Conservation (phyloP, 805 yeast genomes). For the Cyberlindnera misumaiensis region DNA sequence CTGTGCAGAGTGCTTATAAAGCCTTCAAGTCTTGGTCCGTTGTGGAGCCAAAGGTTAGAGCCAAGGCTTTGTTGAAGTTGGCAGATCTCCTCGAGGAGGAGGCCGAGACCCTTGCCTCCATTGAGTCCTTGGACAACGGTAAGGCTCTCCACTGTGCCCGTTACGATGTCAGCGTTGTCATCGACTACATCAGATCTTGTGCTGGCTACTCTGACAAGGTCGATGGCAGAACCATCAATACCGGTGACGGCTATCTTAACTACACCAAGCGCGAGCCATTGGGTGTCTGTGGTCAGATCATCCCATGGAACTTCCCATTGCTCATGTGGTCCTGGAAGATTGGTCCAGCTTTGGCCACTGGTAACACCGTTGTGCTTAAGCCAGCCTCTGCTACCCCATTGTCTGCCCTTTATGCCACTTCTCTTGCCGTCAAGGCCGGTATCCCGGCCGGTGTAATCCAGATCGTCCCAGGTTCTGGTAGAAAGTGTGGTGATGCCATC, state of each 20-base stretch:
- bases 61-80: slow-evolving; percentile 34
- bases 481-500: slow-evolving; percentile 52
- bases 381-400: slow-evolving; percentile 63
- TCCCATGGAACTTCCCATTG: slow-evolving; percentile 71
- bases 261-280: slow-evolving; percentile 57
- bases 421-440: slow-evolving; percentile 49
- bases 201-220: slow-evolving; percentile 52
- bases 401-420: slow-evolving; percentile 52
- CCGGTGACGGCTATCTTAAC: slow-evolving; percentile 44
- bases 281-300: slow-evolving; percentile 66
- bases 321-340: slow-evolving; percentile 64
- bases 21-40: slow-evolving; percentile 54
- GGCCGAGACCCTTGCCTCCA: slow-evolving; percentile 41
- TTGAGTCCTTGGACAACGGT: slow-evolving; percentile 50
- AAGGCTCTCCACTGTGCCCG: slow-evolving; percentile 41
- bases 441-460: slow-evolving; percentile 61
- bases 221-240: slow-evolving; percentile 39
- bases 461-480: slow-evolving; percentile 57
- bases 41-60: slow-evolving; percentile 39
- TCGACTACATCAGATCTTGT: slow-evolving; percentile 41
- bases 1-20: slow-evolving; percentile 57
- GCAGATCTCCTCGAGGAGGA: slow-evolving; percentile 45
- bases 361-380: slow-evolving; percentile 57
- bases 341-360: slow-evolving; percentile 63
- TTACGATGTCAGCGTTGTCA: slow-evolving; percentile 41